Evolutionary conservation across 75 land plant genomes (phyloP).

Genomic region (Selaginella moellendorffii): DNA sequence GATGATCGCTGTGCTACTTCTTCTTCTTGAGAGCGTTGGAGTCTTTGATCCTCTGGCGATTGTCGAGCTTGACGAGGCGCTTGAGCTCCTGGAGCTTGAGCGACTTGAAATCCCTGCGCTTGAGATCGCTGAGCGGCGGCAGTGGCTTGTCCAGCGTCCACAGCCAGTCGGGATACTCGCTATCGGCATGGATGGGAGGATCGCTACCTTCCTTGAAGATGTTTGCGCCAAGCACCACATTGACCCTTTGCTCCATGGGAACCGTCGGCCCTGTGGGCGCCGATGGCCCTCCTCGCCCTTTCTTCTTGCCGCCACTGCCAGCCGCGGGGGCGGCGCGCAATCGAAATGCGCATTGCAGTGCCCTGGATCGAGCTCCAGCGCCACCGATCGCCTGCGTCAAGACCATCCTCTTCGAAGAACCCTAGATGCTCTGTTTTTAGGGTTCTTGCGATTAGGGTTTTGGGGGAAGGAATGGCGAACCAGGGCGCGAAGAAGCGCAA

Average conservation of each 20-base stretch:
- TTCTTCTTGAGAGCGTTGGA: not conserved
- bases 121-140: not conserved
- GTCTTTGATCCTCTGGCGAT: not conserved
- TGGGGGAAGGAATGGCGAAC: too few species aligned
- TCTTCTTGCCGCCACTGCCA: not conserved
- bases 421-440: too few species aligned
- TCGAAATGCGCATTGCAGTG: not conserved
- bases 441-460: too few species aligned
- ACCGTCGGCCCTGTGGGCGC: not conserved
- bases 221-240: not conserved
- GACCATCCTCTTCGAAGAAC: too few species aligned
- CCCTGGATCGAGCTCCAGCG: not conserved
- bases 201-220: not conserved
- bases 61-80: not conserved
- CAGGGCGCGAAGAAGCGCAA: slow-evolving; percentile 96
- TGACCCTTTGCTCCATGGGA: not conserved
- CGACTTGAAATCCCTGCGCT: not conserved
- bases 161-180: not conserved
- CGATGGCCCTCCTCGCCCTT: not conserved
- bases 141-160: not conserved
- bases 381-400: too few species aligned
- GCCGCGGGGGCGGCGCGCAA: not conserved
- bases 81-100: not conserved
- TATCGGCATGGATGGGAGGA: not conserved
- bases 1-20: too few species aligned